These are phyloP conservation scores for Dactylellina leptospora DNA, from an alignment of 2,329 filamentous ascomycete genomes.

Conservation along the genomic window DNA sequence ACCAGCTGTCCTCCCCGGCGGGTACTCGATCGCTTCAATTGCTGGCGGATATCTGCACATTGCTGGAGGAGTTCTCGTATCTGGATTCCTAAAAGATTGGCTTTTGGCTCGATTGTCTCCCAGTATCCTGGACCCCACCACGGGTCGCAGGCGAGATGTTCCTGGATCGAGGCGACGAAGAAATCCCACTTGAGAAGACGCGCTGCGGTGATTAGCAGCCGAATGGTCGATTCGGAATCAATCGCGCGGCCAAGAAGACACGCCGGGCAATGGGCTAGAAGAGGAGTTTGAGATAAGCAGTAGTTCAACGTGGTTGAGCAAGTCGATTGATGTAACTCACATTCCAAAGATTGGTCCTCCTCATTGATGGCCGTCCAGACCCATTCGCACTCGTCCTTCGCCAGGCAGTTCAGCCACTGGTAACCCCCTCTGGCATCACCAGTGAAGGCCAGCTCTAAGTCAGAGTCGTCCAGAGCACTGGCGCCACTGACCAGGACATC, in stretches of 20 bases:
- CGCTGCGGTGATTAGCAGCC: slow-evolving; percentile 41
- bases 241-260: slow-evolving; percentile 51
- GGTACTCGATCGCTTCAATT: slow-evolving; percentile 21
- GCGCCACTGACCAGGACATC: neutral
- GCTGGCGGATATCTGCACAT: slow-evolving; percentile 30
- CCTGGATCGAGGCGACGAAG: slow-evolving; percentile 45
- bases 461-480: slow-evolving; percentile 56
- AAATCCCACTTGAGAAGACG: slow-evolving; percentile 49
- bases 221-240: slow-evolving; percentile 50
- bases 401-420: slow-evolving; percentile 48
- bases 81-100: slow-evolving; percentile 41
- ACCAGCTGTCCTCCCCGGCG: slow-evolving; percentile 17
- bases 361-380: slow-evolving; percentile 41
- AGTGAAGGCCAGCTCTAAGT: slow-evolving; percentile 60
- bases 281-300: neutral
- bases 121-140: slow-evolving; percentile 52
- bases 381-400: slow-evolving; percentile 48
- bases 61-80: slow-evolving; percentile 49
- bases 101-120: slow-evolving; percentile 52
- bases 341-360: slow-evolving; percentile 38
- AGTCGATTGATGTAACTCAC: slow-evolving; percentile 18
- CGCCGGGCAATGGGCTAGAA: slow-evolving; percentile 37
- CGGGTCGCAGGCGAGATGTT: slow-evolving; percentile 44
- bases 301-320: neutral
- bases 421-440: slow-evolving; percentile 46